Percentiles rank a stretch among this genome's conserved stretches.
Conservation (phyloP, 306 rosid species). For the Glycyrrhiza uralensis region DNA sequence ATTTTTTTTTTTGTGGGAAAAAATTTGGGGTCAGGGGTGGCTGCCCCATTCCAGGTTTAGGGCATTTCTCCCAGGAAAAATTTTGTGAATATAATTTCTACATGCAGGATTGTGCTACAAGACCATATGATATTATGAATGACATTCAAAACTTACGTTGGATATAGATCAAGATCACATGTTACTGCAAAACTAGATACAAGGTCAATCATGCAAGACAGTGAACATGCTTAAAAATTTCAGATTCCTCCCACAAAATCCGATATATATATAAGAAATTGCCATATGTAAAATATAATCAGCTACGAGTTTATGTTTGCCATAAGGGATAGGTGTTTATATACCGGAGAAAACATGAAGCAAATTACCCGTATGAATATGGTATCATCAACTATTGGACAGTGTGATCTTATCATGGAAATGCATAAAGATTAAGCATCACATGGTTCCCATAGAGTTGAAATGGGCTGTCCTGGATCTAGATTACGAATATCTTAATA, state of each 20-base stretch:
- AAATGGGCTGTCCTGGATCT: slow-evolving; percentile 13
- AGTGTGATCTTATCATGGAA: background rate
- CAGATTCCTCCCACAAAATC: background rate
- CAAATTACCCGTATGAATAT: background rate
- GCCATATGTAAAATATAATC: background rate
- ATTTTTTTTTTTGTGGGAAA: background rate
- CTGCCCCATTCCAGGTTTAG: background rate
- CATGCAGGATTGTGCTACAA: background rate
- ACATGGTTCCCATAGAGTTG: background rate
- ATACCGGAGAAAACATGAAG: slow-evolving; percentile 11
- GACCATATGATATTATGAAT: background rate
- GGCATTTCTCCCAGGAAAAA: background rate
- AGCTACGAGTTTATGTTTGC: slow-evolving; percentile 1
- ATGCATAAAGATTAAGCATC: slow-evolving; percentile 14
- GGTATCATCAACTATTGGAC: background rate
- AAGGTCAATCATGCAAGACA: slow-evolving; percentile 2
- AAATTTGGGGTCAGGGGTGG: background rate
- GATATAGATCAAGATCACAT: background rate
- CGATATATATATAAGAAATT: background rate
- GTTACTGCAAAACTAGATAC: slow-evolving; percentile 6
- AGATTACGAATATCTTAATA: slow-evolving; percentile 6
- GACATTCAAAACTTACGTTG: background rate
- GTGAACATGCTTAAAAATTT: background rate
- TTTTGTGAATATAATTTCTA: background rate
- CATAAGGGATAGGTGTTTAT: background rate